Evolutionary conservation across 129 eudicot species (phyloP).

Genomic region (Tagetes patula): DNA sequence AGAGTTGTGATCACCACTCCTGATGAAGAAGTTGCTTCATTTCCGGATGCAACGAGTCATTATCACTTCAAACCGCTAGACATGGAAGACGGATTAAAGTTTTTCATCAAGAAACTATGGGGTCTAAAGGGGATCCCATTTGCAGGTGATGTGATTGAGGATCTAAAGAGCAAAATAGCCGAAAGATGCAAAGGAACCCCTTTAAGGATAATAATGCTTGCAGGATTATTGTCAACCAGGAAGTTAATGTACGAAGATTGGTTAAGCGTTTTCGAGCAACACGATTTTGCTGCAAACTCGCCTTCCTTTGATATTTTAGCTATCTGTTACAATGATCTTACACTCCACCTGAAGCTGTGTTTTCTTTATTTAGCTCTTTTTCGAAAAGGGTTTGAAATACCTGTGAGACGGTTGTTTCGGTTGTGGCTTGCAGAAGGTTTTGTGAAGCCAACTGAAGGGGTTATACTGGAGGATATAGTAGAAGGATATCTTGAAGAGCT

Average conservation of each 20-base stretch:
- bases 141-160: constrained; percentile 19
- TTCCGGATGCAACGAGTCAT: constrained; percentile 8
- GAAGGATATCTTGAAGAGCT: constrained; percentile 41
- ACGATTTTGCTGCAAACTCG: constrained; percentile 1
- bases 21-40: constrained; percentile 21
- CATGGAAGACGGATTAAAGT: constrained; percentile 28
- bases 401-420: constrained; percentile 33
- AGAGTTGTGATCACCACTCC: constrained; percentile 45
- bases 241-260: constrained; percentile 21
- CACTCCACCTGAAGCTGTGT: constrained; percentile 35
- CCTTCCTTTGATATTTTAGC: constrained; percentile 26
- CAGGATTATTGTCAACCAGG: constrained; percentile 36
- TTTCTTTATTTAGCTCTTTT: constrained; percentile 39
- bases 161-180: constrained; percentile 34
- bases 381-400: constrained; percentile 33
- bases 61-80: constrained; percentile 23
- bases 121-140: constrained; percentile 27
- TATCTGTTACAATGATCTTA: constrained; percentile 35
- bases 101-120: constrained; percentile 27
- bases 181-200: constrained; percentile 39
- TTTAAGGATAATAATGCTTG: constrained; percentile 34
- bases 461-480: constrained; percentile 32
- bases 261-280: constrained; percentile 24
- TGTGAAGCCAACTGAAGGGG: constrained; percentile 16
- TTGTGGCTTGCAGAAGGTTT: constrained; percentile 54